Evolutionary conservation across 441 rosid genomes (phyloP), one percentile per base, ranked within the genome.

Genomic region (Raphanus hybrid): DNA sequence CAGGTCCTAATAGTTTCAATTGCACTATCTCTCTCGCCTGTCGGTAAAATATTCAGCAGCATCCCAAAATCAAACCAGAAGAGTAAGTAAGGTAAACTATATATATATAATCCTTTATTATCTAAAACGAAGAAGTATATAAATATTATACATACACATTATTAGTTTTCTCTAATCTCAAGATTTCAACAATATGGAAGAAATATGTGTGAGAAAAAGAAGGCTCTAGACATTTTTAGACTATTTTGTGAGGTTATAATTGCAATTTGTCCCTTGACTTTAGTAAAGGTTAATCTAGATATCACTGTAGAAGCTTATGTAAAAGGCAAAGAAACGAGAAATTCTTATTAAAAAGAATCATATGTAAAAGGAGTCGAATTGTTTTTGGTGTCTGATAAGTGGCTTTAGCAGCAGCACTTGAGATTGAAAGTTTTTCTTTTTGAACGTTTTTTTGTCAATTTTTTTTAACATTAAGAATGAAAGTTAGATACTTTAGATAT

Each of bases 221-320:
- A 52, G 65, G 55, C 37, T 64, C 57, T 16, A 43, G 60, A 41
- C n/a, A 59, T 55, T 60, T 52, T 14, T 37, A 23, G 23, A 62
- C 50, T 64, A 5, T 39, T 70, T 70, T 69, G 60, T 27, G 61
- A 39, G 54, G 18, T 64, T 55, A 18, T 70, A 76, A 55, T 77
- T 65, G 62, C 16, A 66, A 34, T 69, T 48, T 69, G 84, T 81
- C 84, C 76, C 87, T 79, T 79, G 87, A 80, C 84, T 85, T 88
- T 79, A 77, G 71, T 69, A 71, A 78, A 83, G 76, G 87, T 82
- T 80, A 64, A 57, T 67, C 8, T 34, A 66, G 6, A 71, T 57
- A 57, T 64, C 60, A 76, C 52, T 76, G 62, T 29, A 55, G 73
- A 79, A 84, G 74, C 71, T 67, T 71, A 79, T 63, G 64, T 52